A percentile compares a stretch with the other conserved stretches of the same genome.
These are phyloP conservation scores for Strigomonas culicis DNA, from an alignment of 208 protist species.

Conservation along the genomic window DNA sequence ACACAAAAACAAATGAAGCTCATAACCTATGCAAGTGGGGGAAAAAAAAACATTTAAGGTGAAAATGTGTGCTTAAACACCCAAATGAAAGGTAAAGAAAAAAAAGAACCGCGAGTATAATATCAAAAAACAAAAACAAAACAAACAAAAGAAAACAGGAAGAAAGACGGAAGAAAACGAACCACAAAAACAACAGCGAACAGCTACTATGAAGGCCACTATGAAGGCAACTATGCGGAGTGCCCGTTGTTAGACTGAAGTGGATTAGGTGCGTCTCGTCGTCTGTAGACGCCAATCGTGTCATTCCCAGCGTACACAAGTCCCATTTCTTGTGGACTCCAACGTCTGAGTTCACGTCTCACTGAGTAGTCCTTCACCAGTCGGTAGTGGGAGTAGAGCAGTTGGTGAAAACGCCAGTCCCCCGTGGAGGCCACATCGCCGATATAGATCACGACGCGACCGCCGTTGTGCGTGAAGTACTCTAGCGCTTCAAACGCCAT, in stretches of 20 bases:
- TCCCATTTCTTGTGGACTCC: slow-evolving; percentile 86
- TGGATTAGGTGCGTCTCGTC: slow-evolving; percentile 37
- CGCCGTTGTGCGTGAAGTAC: slow-evolving; percentile 77
- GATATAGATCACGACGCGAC: slow-evolving; percentile 81
- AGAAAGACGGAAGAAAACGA: slow-evolving; percentile 11
- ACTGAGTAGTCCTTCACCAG: slow-evolving; percentile 79
- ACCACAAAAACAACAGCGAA: slow-evolving; percentile 13
- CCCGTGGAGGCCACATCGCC: slow-evolving; percentile 83
- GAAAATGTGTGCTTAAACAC: no score
- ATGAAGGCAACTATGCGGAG: not conserved
- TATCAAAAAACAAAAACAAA: slow-evolving; percentile 13
- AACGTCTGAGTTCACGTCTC: slow-evolving; percentile 80
- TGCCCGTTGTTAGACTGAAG: slow-evolving; percentile 6
- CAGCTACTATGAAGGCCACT: not conserved
- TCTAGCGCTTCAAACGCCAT: slow-evolving; percentile 90
- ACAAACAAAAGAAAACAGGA: slow-evolving; percentile 12
- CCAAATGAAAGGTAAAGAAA: not conserved
- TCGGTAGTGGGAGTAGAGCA: slow-evolving; percentile 80
- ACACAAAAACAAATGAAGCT: not conserved
- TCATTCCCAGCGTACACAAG: slow-evolving; percentile 88
- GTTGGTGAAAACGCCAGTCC: slow-evolving; percentile 87
- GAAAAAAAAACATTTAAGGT: no score
- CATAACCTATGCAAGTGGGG: not conserved
- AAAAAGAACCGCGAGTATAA: slow-evolving; percentile 1
- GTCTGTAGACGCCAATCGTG: slow-evolving; percentile 83